Evolutionary conservation across 2,329 filamentous ascomycete species (phyloP).

Genomic region (Verticillium klebahnii): DNA sequence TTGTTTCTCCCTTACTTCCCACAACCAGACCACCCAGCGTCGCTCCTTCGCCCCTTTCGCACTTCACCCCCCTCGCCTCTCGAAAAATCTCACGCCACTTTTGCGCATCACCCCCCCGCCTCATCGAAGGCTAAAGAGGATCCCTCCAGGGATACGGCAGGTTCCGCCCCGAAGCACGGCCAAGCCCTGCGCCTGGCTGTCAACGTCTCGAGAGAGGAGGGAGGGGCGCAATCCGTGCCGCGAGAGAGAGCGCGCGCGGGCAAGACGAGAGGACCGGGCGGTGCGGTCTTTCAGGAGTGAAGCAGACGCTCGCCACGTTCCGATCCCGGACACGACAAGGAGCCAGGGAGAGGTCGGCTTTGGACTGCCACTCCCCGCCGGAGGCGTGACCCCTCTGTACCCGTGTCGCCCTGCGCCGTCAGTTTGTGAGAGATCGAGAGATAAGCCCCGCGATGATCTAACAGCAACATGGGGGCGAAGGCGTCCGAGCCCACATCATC

Average conservation of each 20-base stretch:
- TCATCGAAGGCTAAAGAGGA: background rate
- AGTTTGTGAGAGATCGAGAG: background rate
- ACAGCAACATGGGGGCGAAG: background rate
- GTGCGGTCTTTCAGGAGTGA: background rate
- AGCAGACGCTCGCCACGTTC: background rate
- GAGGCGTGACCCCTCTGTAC: background rate
- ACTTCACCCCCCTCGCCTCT: background rate
- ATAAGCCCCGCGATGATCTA: background rate
- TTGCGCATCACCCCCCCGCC: background rate
- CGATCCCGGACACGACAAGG: background rate
- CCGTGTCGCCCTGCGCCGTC: background rate
- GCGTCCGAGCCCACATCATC: background rate
- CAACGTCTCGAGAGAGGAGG: background rate
- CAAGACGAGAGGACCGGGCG: background rate
- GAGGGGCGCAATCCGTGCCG: background rate
- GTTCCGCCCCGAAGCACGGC: background rate
- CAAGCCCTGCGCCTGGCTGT: background rate
- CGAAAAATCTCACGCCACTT: background rate
- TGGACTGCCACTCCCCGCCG: background rate
- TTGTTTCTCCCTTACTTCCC: slow-evolving; percentile 3
- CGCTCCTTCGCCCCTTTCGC: background rate
- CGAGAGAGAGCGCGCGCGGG: background rate
- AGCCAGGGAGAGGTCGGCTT: background rate
- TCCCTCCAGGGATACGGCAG: background rate
- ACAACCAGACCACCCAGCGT: background rate